Evolutionary conservation across 371 early-diverging fungal species (phyloP).

Genomic region (Syncephalastrum monosporum): DNA sequence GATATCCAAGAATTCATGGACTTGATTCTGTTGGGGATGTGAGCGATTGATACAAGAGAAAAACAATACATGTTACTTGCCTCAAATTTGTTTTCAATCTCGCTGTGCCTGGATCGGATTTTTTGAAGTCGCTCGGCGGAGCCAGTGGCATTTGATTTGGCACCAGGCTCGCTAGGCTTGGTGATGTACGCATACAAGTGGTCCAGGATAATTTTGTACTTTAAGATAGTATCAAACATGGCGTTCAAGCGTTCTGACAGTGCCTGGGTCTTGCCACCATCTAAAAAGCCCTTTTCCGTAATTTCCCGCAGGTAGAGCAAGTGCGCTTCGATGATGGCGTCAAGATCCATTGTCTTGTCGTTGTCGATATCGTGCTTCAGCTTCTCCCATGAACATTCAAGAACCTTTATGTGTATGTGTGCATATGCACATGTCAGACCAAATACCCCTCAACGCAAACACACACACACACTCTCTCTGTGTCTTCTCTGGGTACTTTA

Average conservation of each 20-base stretch:
- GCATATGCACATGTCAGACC: neutral
- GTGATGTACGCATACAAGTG: constrained; percentile 22
- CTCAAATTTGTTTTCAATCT: constrained; percentile 33
- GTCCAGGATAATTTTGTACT: constrained; percentile 33
- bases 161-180: no score
- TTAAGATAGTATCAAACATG: constrained; percentile 41
- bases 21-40: constrained; percentile 21
- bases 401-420: constrained; percentile 55
- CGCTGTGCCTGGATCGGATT: constrained; percentile 31
- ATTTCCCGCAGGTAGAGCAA: constrained; percentile 61
- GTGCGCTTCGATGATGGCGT: constrained; percentile 73
- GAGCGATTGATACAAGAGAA: neutral
- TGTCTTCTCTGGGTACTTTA: constrained; percentile 11
- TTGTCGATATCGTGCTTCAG: constrained; percentile 58
- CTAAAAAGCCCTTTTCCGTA: constrained; percentile 62
- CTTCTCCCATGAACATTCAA: constrained; percentile 91
- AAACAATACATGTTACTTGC: constrained; percentile 21
- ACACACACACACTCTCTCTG: no score
- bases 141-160: neutral
- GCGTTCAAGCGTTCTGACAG: constrained; percentile 29
- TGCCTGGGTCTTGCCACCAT: constrained; percentile 48
- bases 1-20: constrained; percentile 48
- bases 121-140: constrained; percentile 20
- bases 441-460: no score
- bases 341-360: constrained; percentile 66